Evolutionary conservation across 768 basidiomycete genomes (phyloP).

Genomic region (Tricholoma hemisulphureum): DNA sequence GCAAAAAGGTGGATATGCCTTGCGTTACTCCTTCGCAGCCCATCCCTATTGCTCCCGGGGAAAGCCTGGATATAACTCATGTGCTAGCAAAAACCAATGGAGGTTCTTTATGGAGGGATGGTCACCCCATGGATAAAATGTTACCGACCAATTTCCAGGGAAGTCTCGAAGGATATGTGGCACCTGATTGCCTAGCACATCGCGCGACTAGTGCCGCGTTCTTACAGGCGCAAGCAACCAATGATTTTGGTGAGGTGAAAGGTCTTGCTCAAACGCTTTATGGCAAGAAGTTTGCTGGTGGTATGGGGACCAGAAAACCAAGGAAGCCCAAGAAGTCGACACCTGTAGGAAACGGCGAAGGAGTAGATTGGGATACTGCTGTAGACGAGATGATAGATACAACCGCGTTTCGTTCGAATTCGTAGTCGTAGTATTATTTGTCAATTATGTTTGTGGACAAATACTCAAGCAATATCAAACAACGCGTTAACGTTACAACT

Average conservation of each 20-base stretch:
- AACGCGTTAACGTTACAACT: slow-evolving; percentile 15
- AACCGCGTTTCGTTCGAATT: neutral
- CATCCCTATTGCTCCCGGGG: slow-evolving; percentile 78
- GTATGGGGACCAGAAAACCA: slow-evolving; percentile 23
- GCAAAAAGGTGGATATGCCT: slow-evolving; percentile 96
- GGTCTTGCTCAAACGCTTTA: slow-evolving; percentile 56
- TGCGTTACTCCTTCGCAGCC: slow-evolving; percentile 95
- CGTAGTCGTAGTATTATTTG: neutral
- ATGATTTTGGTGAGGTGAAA: slow-evolving; percentile 69
- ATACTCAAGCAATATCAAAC: slow-evolving; percentile 7
- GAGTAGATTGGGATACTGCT: slow-evolving; percentile 40
- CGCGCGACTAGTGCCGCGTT: slow-evolving; percentile 63
- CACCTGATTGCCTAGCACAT: slow-evolving; percentile 63
- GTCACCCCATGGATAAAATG: slow-evolving; percentile 48
- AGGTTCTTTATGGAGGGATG: slow-evolving; percentile 64
- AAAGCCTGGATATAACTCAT: slow-evolving; percentile 70
- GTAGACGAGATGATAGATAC: slow-evolving; percentile 30
- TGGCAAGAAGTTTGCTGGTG: slow-evolving; percentile 41
- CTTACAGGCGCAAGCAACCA: slow-evolving; percentile 74
- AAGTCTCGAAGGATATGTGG: slow-evolving; percentile 48
- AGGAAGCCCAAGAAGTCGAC: slow-evolving; percentile 18
- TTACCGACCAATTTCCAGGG: slow-evolving; percentile 24
- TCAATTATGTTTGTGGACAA: neutral
- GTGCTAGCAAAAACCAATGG: slow-evolving; percentile 67
- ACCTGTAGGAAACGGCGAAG: slow-evolving; percentile 41